A percentile compares a stretch with the other conserved stretches of the same genome.
Evolutionary conservation across 495 filamentous ascomycete species (phyloP).

Genomic region (Hypomontagnella monticulosa): DNA sequence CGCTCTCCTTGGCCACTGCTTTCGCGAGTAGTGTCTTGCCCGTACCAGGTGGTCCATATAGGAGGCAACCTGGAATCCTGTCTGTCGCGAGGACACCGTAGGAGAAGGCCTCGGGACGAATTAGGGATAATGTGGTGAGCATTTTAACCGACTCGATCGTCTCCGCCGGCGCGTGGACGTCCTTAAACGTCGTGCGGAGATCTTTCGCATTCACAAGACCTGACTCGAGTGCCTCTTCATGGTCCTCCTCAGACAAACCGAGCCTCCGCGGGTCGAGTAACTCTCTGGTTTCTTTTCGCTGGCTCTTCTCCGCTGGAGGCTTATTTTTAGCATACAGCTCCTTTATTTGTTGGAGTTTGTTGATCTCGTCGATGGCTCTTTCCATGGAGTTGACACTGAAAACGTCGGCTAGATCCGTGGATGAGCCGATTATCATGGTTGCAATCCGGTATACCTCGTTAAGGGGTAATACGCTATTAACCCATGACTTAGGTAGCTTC

Average conservation of each 20-base stretch:
- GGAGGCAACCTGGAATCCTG: slow-evolving; percentile 85
- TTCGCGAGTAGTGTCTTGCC: slow-evolving; percentile 96
- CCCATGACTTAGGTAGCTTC: slow-evolving; percentile 27
- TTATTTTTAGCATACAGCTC: not conserved
- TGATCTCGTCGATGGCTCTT: slow-evolving; percentile 16
- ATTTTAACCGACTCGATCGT: slow-evolving; percentile 91
- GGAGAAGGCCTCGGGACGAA: slow-evolving; percentile 91
- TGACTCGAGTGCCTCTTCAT: slow-evolving; percentile 84
- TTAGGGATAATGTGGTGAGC: slow-evolving; percentile 85
- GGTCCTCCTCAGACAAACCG: slow-evolving; percentile 44
- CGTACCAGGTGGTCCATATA: slow-evolving; percentile 96
- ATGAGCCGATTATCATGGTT: slow-evolving; percentile 66
- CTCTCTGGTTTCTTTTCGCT: slow-evolving; percentile 19
- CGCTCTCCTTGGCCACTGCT: slow-evolving; percentile 93
- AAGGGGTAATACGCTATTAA: slow-evolving; percentile 28
- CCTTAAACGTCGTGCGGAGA: slow-evolving; percentile 84
- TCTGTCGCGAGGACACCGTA: slow-evolving; percentile 95
- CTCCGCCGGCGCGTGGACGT: slow-evolving; percentile 81
- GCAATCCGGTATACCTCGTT: slow-evolving; percentile 66
- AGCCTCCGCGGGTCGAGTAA: slow-evolving; percentile 15
- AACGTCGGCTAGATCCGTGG: slow-evolving; percentile 24
- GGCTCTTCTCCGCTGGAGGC: slow-evolving; percentile 7
- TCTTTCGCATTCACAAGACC: slow-evolving; percentile 83
- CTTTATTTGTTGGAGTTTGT: slow-evolving; percentile 16
- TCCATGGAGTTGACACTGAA: slow-evolving; percentile 37